These are phyloP conservation scores for Davidsoniella virescens DNA, from an alignment of 2,329 filamentous ascomycete genomes.

Conservation along the genomic window DNA sequence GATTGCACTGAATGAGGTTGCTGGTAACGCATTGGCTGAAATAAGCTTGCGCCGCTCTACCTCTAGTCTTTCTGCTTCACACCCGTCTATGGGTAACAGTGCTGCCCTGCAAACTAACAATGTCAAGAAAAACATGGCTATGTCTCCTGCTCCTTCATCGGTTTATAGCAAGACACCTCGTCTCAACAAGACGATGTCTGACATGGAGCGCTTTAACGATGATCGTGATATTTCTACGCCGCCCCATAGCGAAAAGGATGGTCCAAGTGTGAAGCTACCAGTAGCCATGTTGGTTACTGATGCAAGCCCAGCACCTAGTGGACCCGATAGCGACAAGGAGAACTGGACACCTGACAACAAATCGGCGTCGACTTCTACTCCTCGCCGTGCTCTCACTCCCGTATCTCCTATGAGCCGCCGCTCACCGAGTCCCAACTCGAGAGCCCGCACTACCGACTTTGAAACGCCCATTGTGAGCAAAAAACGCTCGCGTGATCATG, in stretches of 20 bases:
- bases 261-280: not conserved
- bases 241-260: conserved; percentile 40
- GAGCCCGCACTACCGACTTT: not conserved
- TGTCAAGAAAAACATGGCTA: conserved; percentile 1
- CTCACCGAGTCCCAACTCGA: conserved; percentile 10
- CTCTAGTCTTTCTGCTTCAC: conserved; percentile 18
- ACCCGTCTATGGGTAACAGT: not conserved
- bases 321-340: conserved; percentile 57
- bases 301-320: conserved; percentile 7
- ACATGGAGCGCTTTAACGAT: conserved; percentile 10
- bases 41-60: conserved; percentile 67
- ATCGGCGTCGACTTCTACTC: conserved; percentile 19
- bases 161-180: conserved; percentile 19
- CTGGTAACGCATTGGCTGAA: conserved; percentile 62
- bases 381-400: conserved; percentile 19
- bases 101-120: conserved; percentile 7
- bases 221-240: conserved; percentile 27
- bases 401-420: conserved; percentile 23
- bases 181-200: conserved; percentile 21
- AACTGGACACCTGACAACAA: conserved; percentile 54
- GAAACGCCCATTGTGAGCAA: conserved; percentile 20
- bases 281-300: conserved; percentile 5
- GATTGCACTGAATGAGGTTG: conserved; percentile 67
- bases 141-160: conserved; percentile 6
- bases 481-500: conserved; percentile 9